These are phyloP conservation scores for Psilocybe cubensis DNA, from an alignment of 768 basidiomycete species.

Conservation along the genomic window DNA sequence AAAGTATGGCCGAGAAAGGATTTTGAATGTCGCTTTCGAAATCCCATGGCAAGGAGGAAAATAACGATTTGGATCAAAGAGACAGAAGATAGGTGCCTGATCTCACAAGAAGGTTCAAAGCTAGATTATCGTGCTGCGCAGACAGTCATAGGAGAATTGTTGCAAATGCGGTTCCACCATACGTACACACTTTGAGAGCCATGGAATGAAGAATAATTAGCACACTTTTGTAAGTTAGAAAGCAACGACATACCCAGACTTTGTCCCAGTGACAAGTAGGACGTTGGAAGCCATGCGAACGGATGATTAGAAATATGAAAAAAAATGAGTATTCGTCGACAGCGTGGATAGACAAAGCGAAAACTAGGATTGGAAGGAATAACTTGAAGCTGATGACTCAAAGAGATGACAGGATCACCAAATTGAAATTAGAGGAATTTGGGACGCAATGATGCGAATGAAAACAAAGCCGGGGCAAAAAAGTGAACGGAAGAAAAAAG, in stretches of 20 bases:
- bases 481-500: constrained; percentile 8
- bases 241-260: not conserved
- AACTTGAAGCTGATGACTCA: constrained; percentile 20
- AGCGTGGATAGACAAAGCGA: constrained; percentile 25
- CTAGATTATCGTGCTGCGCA: not conserved
- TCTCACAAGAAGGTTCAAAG: not conserved
- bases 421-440: constrained; percentile 16
- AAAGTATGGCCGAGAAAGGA: not conserved
- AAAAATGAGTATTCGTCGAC: constrained; percentile 19
- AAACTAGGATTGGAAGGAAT: constrained; percentile 18
- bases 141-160: not conserved
- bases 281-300: not conserved
- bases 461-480: constrained; percentile 7
- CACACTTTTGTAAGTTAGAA: not conserved
- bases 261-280: not conserved
- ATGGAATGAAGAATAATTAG: not conserved
- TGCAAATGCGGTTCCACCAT: not conserved
- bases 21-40: not conserved
- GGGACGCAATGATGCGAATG: constrained; percentile 22
- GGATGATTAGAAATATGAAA: not conserved
- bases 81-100: constrained; percentile 5
- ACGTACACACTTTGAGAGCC: not conserved
- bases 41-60: not conserved
- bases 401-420: constrained; percentile 17
- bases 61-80: constrained; percentile 1